Evolutionary conservation across 345 rosid species (phyloP).

Genomic region (Tarenaya hassleriana): DNA sequence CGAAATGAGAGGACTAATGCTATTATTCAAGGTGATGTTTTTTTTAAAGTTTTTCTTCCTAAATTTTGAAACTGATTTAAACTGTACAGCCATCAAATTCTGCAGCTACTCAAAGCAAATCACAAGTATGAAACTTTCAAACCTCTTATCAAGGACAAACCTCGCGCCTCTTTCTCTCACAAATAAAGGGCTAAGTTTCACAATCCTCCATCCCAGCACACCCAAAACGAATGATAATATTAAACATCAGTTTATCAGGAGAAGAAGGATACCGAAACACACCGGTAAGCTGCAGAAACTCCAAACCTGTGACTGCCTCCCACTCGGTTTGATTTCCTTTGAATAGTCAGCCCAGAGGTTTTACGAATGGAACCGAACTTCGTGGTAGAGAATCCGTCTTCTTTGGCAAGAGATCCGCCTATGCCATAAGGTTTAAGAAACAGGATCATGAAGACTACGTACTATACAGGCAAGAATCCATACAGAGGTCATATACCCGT

Average conservation of each 20-base stretch:
- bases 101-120: too few relatives aligned
- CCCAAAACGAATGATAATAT: background rate
- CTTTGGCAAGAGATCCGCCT: conserved; percentile 44
- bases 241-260: background rate
- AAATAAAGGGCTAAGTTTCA: background rate
- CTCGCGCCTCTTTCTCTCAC: background rate
- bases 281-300: conserved; percentile 61
- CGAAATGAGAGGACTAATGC: background rate
- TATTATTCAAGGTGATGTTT: too few relatives aligned
- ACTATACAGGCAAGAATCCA: background rate
- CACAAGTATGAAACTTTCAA: too few relatives aligned
- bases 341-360: conserved; percentile 34
- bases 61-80: background rate
- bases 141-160: background rate
- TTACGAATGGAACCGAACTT: conserved; percentile 38
- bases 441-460: conserved; percentile 3
- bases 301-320: conserved; percentile 30
- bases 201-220: background rate
- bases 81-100: background rate
- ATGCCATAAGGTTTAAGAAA: conserved; percentile 14
- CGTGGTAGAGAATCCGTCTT: conserved; percentile 31
- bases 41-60: background rate
- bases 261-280: conserved; percentile 7
- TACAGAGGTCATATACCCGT: background rate
- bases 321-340: conserved; percentile 31